Base-by-base conservation (phyloP, 2,329 filamentous ascomycete genomes). In the Talaromyces albobiverticillius region DNA sequence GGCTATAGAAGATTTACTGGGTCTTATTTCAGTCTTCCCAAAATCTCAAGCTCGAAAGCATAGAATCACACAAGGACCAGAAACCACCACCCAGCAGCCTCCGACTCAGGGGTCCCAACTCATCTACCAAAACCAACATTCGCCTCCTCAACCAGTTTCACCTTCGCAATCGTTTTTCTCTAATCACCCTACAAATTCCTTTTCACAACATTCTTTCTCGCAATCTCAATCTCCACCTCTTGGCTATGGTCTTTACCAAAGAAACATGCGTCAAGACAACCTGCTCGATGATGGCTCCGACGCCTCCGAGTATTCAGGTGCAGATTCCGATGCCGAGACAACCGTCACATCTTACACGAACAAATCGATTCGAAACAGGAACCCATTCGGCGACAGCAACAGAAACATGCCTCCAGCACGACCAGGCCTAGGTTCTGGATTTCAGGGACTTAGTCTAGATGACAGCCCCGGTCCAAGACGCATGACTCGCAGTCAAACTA, bases 291-390 rank as follows among this genome's bases (percentile, higher is more conserved):
- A 64, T 16, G 69, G 71, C 2, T 65, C 68, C 3, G 63, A 67
- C 23, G 51, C 50, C 2, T 70, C 66, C 3, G 68, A 71, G 38
- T 50, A 46, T 13, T 64, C 64, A 25, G 67, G 67, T 26, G 62
- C 59, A 40, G 70, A 72, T 47, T 72, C 70, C 3, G 70, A 72
- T 45, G 63, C 60, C 22, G 70, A 72, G 55, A 72, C 58, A 14
- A 54, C 46, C 34, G 34, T 50, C 29, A 59, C 68, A n/a, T 13
- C 60, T 5, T 61, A 59, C 34, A 72, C 69, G 5, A 66, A 69
- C 60, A 64, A 62, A 31, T 70, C 68, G 2, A 66, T 67, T 31
- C 63, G 60, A 18, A 67, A 72, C 40, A 72, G 70, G 22, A 60
- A 61, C 14, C 59, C 58, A 20, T 52, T 61, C 14, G 3, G 79